Conservation (phyloP, 1,139 yeast genomes). For the Suhomyces chickasaworum region DNA sequence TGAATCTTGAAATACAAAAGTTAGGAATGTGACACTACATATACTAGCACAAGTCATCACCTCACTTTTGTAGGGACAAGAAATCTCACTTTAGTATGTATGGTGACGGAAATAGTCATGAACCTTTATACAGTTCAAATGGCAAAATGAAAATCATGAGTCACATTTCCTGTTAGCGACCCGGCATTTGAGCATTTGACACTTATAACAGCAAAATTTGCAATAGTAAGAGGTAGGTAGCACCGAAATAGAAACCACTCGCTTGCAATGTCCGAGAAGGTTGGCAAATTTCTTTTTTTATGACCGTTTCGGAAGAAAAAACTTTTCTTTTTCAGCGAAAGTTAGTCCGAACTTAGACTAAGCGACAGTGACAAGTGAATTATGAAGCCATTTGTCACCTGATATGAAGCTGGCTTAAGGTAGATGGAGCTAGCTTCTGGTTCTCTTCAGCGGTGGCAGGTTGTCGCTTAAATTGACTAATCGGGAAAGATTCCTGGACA, state of each 20-base stretch:
- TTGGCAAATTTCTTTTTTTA: conserved; percentile 6
- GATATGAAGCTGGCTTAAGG: neutral
- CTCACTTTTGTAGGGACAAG: conserved; percentile 1
- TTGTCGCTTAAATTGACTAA: conserved; percentile 3
- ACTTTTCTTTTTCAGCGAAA: conserved; percentile 3
- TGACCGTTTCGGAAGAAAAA: neutral
- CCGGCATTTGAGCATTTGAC: conserved; percentile 6
- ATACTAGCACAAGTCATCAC: conserved; percentile 9
- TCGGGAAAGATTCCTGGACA: conserved; percentile 1
- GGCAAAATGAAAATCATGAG: conserved; percentile 10
- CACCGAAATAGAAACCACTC: conserved; percentile 10
- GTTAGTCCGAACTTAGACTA: conserved; percentile 1
- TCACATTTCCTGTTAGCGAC: conserved; percentile 4
- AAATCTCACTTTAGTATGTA: neutral
- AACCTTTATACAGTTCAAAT: conserved; percentile 10
- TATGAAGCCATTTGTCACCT: neutral
- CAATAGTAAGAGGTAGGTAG: conserved; percentile 6
- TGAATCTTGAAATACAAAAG: neutral
- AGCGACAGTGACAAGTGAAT: neutral
- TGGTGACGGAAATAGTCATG: conserved; percentile 3
- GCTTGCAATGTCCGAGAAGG: conserved; percentile 7
- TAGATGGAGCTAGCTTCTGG: neutral
- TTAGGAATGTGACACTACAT: conserved; percentile 9
- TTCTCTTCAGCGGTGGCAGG: neutral
- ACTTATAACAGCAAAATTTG: conserved; percentile 8